phyloP scores from a whole-genome alignment of 2,329 filamentous ascomycete genomes.

The Fusarium sp. region DNA sequence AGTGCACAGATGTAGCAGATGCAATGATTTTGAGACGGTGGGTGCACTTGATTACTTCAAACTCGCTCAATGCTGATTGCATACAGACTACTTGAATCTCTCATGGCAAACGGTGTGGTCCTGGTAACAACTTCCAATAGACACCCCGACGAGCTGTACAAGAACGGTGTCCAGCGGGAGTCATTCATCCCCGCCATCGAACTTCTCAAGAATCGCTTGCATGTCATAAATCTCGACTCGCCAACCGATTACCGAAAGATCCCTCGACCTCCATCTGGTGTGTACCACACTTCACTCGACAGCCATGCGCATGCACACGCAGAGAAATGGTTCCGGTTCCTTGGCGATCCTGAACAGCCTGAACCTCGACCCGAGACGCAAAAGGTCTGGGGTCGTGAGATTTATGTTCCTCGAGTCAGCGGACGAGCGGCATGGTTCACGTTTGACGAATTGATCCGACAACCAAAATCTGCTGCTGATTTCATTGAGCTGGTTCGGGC shows the following conservation, averaged over 20 bases:
- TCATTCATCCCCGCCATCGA: conserved; percentile 96
- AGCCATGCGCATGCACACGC: conserved; percentile 79
- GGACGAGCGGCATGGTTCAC: conserved; percentile 90
- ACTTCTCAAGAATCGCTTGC: conserved; percentile 82
- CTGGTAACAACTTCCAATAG: conserved; percentile 95
- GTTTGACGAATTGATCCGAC: conserved; percentile 89
- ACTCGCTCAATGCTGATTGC: conserved; percentile 18
- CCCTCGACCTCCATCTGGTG: conserved; percentile 87
- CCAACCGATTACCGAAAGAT: conserved; percentile 98
- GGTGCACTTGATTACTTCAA: not conserved
- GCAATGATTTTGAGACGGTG: conserved; percentile 93
- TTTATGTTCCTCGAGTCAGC: conserved; percentile 85
- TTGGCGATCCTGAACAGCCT: conserved; percentile 83
- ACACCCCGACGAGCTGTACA: conserved; percentile 96
- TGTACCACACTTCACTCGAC: conserved; percentile 91
- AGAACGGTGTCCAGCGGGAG: conserved; percentile 95
- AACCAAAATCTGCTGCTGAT: conserved; percentile 90
- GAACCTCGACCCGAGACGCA: conserved; percentile 80
- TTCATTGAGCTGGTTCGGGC: conserved; percentile 90
- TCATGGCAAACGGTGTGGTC: conserved; percentile 97
- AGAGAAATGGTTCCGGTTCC: conserved; percentile 93
- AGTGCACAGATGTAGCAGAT: conserved; percentile 97
- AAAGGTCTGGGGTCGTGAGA: conserved; percentile 90
- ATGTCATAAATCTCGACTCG: conserved; percentile 93
- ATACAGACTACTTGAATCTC: conserved; percentile 76